phyloP scores from a whole-genome alignment of 139 green algal species.

The Chlamydomonas sp. region DNA sequence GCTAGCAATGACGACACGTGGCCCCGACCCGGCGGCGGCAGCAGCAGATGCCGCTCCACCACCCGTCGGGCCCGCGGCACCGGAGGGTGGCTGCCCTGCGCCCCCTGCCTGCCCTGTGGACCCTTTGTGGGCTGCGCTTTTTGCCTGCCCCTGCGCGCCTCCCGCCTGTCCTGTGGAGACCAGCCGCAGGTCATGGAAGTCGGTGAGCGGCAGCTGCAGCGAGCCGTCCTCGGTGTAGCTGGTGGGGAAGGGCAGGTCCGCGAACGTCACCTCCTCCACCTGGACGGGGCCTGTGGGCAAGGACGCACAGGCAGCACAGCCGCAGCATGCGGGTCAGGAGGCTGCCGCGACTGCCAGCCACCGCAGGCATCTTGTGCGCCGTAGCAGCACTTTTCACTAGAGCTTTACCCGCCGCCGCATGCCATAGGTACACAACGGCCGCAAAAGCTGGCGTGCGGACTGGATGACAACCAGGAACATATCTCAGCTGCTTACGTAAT shows the following conservation, averaged over 20 bases:
- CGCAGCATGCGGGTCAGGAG: too few relatives aligned
- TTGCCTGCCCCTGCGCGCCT: too few relatives aligned
- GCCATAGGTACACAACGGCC: too few relatives aligned
- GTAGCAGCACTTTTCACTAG: too few relatives aligned
- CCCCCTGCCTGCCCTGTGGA: not conserved
- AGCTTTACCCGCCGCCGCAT: too few relatives aligned
- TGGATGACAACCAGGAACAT: too few relatives aligned
- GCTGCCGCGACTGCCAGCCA: too few relatives aligned
- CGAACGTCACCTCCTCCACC: constrained; percentile 11
- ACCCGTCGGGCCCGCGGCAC: not conserved
- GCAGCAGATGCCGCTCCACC: not conserved
- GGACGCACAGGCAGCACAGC: not conserved
- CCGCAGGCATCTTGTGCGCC: too few relatives aligned
- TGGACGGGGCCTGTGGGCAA: not conserved
- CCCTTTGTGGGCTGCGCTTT: not conserved
- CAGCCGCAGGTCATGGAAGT: not conserved
- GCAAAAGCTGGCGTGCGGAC: too few relatives aligned
- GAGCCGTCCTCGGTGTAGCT: not conserved
- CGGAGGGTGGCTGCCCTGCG: not conserved
- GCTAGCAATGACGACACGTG: too few relatives aligned
- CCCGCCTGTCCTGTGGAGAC: not conserved
- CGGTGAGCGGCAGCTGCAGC: not conserved
- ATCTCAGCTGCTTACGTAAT: too few relatives aligned
- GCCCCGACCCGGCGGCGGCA: too few relatives aligned
- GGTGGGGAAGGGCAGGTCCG: constrained; percentile 27